These are phyloP conservation scores for Cyclaneusma minus DNA, from an alignment of 2,329 filamentous ascomycete genomes.

Conservation along the genomic window DNA sequence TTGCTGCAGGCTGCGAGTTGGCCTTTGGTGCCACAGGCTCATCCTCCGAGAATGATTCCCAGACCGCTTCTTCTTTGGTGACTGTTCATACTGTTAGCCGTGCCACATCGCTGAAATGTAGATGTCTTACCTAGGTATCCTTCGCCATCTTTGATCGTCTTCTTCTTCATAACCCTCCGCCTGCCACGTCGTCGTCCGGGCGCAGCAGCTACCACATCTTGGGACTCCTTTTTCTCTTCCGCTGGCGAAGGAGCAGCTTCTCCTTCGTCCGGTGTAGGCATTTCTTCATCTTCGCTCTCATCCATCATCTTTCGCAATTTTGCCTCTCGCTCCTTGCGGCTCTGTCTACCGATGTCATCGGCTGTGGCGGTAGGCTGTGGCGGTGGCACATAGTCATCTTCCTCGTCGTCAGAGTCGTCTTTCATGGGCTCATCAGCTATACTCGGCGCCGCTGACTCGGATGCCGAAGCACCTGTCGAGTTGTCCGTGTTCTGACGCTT, in stretches of 20 bases:
- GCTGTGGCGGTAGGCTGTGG: conserved; percentile 19
- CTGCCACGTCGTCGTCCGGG: conserved; percentile 60
- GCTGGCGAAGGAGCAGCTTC: conserved; percentile 21
- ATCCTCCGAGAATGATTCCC: conserved; percentile 91
- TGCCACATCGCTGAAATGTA: conserved; percentile 3
- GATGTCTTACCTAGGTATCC: conserved; percentile 63
- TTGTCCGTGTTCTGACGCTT: conserved; percentile 24
- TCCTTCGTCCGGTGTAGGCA: conserved; percentile 28
- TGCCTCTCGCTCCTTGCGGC: conserved; percentile 47
- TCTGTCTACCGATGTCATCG: conserved; percentile 20
- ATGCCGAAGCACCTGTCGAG: conserved; percentile 16
- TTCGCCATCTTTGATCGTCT: conserved; percentile 72
- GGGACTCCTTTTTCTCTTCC: conserved; percentile 26
- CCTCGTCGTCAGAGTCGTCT: conserved; percentile 40
- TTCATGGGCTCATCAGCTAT: conserved; percentile 33
- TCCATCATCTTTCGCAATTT: conserved; percentile 65
- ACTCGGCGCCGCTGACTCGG: conserved; percentile 23
- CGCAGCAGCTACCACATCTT: conserved; percentile 35
- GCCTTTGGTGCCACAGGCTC: conserved; percentile 46
- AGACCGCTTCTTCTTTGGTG: conserved; percentile 67
- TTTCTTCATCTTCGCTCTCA: conserved; percentile 37
- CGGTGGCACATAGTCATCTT: conserved; percentile 31
- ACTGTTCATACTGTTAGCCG: conserved; percentile 33
- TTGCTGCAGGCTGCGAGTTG: conserved; percentile 25
- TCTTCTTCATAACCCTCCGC: conserved; percentile 75